Conservation (phyloP, 1,284 basidiomycete species). For the Tilletia caries region DNA sequence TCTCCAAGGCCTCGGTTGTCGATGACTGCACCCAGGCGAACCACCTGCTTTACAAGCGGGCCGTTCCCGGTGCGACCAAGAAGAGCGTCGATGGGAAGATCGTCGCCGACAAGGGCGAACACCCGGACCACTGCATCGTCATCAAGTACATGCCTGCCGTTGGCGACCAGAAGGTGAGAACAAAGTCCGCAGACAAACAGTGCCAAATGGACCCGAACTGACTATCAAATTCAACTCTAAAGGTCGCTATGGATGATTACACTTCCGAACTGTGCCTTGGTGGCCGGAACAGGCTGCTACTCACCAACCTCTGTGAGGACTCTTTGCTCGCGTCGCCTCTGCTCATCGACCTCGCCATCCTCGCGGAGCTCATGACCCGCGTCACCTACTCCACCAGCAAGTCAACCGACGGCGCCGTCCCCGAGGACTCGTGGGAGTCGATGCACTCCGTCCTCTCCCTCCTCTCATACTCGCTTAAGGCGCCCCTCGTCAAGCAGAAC, state of each 20-base stretch:
- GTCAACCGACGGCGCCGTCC: slow-evolving; percentile 46
- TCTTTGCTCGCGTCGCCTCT: slow-evolving; percentile 92
- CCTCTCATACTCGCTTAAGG: slow-evolving; percentile 67
- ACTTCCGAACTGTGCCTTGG: slow-evolving; percentile 76
- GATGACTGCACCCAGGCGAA: slow-evolving; percentile 72
- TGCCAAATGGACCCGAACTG: too few relatives aligned
- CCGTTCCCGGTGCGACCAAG: slow-evolving; percentile 51
- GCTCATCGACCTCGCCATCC: slow-evolving; percentile 87
- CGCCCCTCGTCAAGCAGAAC: slow-evolving; percentile 92
- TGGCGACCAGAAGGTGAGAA: slow-evolving; percentile 68
- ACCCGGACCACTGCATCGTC: slow-evolving; percentile 95
- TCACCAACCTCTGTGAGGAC: slow-evolving; percentile 62
- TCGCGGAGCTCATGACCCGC: slow-evolving; percentile 90
- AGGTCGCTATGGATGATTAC: slow-evolving; percentile 94
- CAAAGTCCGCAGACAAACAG: slow-evolving; percentile 13
- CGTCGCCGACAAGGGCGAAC: slow-evolving; percentile 69
- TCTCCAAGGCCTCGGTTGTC: slow-evolving; percentile 82
- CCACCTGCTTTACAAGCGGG: slow-evolving; percentile 79
- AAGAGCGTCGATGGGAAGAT: slow-evolving; percentile 59
- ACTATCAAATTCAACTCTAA: slow-evolving; percentile 58
- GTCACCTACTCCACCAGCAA: slow-evolving; percentile 70
- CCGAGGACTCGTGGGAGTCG: slow-evolving; percentile 36
- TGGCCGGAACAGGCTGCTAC: slow-evolving; percentile 56
- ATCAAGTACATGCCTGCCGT: slow-evolving; percentile 67
- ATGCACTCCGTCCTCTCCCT: slow-evolving; percentile 52